Percentiles rank a stretch among this genome's conserved stretches.
Evolutionary conservation across 345 rosid genomes (phyloP).

Genomic region (Durio zibethinus): DNA sequence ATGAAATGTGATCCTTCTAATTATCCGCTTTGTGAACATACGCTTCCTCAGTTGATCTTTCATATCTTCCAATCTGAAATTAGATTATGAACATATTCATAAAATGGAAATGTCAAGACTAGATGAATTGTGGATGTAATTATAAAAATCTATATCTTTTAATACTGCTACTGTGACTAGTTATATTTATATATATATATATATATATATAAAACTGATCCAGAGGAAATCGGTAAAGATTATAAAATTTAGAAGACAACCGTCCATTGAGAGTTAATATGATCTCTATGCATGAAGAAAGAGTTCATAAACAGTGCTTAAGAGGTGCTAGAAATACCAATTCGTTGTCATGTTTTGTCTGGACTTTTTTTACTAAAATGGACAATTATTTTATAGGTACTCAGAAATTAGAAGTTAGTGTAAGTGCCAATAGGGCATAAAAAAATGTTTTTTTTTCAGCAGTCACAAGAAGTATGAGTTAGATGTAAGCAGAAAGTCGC

Average conservation of each 20-base stretch:
- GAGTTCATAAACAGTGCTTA: background rate
- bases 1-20: conserved; percentile 54
- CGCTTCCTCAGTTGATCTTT: conserved; percentile 83
- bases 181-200: too few species aligned
- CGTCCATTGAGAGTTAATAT: background rate
- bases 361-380: background rate
- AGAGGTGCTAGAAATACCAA: background rate
- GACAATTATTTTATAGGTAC: background rate
- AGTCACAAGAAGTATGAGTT: background rate
- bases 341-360: background rate
- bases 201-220: background rate
- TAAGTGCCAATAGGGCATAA: background rate
- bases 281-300: background rate
- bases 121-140: background rate
- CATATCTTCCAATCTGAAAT: conserved; percentile 81
- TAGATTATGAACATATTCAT: conserved; percentile 12
- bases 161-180: background rate
- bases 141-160: background rate
- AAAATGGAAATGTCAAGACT: background rate
- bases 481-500: background rate
- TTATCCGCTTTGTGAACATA: conserved; percentile 74
- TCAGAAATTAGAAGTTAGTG: background rate
- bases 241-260: background rate
- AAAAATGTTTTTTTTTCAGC: background rate
- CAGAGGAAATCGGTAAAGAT: background rate